Percentiles rank a stretch among this genome's conserved stretches.
phyloP scores from a whole-genome alignment of 257 asterid species.

The Penstemon newberryi region DNA sequence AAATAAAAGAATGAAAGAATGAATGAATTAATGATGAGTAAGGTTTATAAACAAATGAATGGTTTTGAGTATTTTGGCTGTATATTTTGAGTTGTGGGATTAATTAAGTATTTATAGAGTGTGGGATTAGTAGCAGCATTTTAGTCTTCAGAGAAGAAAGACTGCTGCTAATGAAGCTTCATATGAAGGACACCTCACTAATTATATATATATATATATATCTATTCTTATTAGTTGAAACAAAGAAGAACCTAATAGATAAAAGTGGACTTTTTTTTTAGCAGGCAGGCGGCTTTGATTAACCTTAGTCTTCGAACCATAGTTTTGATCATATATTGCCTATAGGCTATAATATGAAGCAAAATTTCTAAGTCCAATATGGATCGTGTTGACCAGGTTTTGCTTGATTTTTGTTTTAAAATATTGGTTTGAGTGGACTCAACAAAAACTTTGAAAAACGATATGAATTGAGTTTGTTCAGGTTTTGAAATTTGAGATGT shows the following conservation, averaged over 20 bases:
- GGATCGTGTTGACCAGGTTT: no score
- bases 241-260: background rate
- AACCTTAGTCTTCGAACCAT: no score
- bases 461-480: no score
- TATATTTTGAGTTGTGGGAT: conserved; percentile 12
- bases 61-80: conserved; percentile 26
- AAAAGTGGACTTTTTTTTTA: conserved; percentile 12
- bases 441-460: no score
- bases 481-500: no score
- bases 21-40: background rate
- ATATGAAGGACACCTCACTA: conserved; percentile 26
- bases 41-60: background rate
- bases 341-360: no score
- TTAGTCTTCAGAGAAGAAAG: background rate
- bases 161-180: conserved; percentile 35
- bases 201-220: background rate
- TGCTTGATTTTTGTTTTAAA: no score
- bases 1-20: conserved; percentile 26
- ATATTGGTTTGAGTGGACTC: no score
- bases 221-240: conserved; percentile 1
- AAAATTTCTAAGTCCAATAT: no score
- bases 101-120: conserved; percentile 29
- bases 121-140: conserved; percentile 3
- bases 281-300: background rate
- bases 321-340: no score